A percentile compares a stretch with the other conserved stretches of the same genome.
These are phyloP conservation scores for Rhizopus stolonifer DNA, from an alignment of 371 early-diverging fungal genomes.

Conservation along the genomic window DNA sequence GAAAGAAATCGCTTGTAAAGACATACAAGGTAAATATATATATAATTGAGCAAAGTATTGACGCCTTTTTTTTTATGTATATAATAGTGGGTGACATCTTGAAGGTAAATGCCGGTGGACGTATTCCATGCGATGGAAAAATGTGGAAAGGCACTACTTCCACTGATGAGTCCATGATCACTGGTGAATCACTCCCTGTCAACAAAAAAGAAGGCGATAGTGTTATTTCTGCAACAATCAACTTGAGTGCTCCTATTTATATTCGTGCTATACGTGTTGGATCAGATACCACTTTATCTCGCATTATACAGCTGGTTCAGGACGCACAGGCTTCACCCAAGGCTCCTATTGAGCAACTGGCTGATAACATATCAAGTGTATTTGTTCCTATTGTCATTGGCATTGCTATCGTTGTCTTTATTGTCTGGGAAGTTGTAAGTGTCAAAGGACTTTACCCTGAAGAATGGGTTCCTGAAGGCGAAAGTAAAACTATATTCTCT, in stretches of 20 bases:
- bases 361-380: slow-evolving; percentile 62
- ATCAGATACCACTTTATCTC: slow-evolving; percentile 61
- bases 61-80: not conserved
- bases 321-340: slow-evolving; percentile 70
- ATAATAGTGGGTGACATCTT: slow-evolving; percentile 60
- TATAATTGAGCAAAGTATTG: not conserved
- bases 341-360: slow-evolving; percentile 64
- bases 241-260: slow-evolving; percentile 53
- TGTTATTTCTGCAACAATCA: slow-evolving; percentile 64
- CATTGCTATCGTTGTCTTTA: slow-evolving; percentile 55
- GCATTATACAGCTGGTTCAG: slow-evolving; percentile 67
- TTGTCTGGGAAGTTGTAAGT: slow-evolving; percentile 55
- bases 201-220: slow-evolving; percentile 53
- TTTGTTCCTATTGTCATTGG: slow-evolving; percentile 61
- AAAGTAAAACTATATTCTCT: slow-evolving; percentile 40
- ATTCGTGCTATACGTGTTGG: slow-evolving; percentile 61
- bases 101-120: slow-evolving; percentile 64
- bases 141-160: slow-evolving; percentile 58
- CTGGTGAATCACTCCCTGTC: slow-evolving; percentile 80
- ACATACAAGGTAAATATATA: slow-evolving; percentile 44
- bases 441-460: slow-evolving; percentile 39
- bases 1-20: slow-evolving; percentile 40
- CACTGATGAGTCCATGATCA: slow-evolving; percentile 82
- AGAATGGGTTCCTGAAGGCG: slow-evolving; percentile 44
- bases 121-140: slow-evolving; percentile 71